Evolutionary conservation across 2,329 filamentous ascomycete genomes (phyloP).

Genomic region (Dothiorella sarmentorum): DNA sequence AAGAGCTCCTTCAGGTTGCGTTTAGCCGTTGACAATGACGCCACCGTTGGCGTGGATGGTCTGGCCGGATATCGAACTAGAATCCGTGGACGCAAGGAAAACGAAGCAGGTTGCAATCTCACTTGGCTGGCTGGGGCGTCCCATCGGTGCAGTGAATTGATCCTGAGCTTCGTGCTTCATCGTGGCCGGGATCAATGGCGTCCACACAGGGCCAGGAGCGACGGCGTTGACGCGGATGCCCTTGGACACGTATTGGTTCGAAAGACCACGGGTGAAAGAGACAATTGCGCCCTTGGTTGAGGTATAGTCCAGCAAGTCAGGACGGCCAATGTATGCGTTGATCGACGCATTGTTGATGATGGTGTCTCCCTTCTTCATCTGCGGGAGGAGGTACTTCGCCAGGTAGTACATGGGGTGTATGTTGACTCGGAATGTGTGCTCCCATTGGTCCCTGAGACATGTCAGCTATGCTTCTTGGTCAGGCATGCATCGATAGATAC

Average conservation of each 20-base stretch:
- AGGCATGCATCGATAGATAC: conserved; percentile 26
- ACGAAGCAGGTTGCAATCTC: conserved; percentile 81
- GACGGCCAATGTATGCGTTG: conserved; percentile 77
- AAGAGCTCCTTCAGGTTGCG: neutral
- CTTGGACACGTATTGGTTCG: conserved; percentile 68
- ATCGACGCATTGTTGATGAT: conserved; percentile 87
- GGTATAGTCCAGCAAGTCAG: conserved; percentile 78
- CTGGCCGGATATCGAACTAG: conserved; percentile 71
- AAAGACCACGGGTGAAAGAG: conserved; percentile 72
- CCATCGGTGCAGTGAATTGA: conserved; percentile 71
- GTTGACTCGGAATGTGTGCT: conserved; percentile 76
- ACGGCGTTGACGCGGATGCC: conserved; percentile 76
- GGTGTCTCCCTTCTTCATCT: conserved; percentile 69
- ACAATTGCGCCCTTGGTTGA: conserved; percentile 75
- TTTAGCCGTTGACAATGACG: conserved; percentile 33
- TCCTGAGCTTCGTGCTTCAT: conserved; percentile 70
- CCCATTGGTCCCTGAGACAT: conserved; percentile 65
- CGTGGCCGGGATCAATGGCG: conserved; percentile 58
- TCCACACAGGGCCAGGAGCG: conserved; percentile 61
- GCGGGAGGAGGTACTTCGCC: conserved; percentile 70
- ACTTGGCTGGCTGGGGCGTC: conserved; percentile 72
- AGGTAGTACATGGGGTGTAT: conserved; percentile 75
- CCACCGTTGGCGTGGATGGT: conserved; percentile 58
- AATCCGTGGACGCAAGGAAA: conserved; percentile 73
- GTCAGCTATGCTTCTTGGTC: conserved; percentile 13